Base-by-base conservation (phyloP, 1,139 yeast genomes). In the Yamadazyma diddensiae region DNA sequence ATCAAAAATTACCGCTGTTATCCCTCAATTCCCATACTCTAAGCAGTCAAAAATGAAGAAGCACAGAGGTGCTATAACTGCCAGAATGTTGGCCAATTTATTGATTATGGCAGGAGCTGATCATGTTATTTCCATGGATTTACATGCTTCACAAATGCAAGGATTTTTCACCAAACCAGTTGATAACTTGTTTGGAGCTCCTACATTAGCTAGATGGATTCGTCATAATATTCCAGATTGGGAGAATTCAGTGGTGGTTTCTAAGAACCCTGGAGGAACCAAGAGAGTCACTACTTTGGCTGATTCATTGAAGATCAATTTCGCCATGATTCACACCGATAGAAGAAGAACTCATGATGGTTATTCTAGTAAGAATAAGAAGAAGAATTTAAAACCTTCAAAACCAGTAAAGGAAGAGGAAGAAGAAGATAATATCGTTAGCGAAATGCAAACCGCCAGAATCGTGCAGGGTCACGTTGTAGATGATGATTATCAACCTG, bases 121-220 rank as follows among this genome's bases (percentile, higher is more conserved):
- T 62, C 99, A 92, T 64, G 94, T 92, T 42, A 94, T 92, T 25
- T 86, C 96, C 5, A 90, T 92, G 97, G 99, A 92, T 57, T 70
- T 92, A 48, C 98, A 94, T 56, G 98, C 98, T 17, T 82, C 95
- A 24, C 99, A 92, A 62, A 94, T 92, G 97, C 99, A 92, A 67
- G 99, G 99, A 10, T 92, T 94, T 55, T 92, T 92, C 67, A 79
- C 95, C 26, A 88, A 88, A 52, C 98, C 99, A 0, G 97, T 92
- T 18, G 99, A 92, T 59, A 92, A 92, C 58, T 67, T 92, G 42
- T 88, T 86, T 53, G 97, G 97, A 17, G 97, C 95, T 3, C 98
- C 98, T 29, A 87, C 96, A 28, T 73, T 94, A 46, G 97, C 96
- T 15, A 79, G 87, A 51, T 94, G 98, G 98, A 90, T 92, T 53